A percentile compares a stretch with the other conserved stretches of the same genome.
These are phyloP conservation scores for Pelargonium fulgidum DNA, from an alignment of 441 rosid species.

Conservation along the genomic window DNA sequence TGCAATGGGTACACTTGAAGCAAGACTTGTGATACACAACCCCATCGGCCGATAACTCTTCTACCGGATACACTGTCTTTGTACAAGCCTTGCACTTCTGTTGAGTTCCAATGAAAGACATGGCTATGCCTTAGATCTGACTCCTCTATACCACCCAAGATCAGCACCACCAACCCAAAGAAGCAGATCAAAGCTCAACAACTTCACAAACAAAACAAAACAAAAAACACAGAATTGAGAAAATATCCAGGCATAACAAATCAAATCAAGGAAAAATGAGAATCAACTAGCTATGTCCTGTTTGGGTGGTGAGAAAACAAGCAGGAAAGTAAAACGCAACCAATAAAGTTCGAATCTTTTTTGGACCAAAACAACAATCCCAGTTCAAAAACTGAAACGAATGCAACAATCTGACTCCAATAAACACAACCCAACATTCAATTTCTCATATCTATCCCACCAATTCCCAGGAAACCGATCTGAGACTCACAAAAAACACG, in stretches of 20 bases:
- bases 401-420: not conserved
- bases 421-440: not conserved
- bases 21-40: constrained; percentile 80
- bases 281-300: not conserved
- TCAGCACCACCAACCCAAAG: not conserved
- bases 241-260: not conserved
- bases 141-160: constrained; percentile 15
- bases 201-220: not conserved
- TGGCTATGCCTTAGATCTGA: constrained; percentile 32
- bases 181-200: not conserved
- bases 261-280: not conserved
- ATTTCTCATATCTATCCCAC: not conserved
- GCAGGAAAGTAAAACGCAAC: not conserved
- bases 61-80: constrained; percentile 91
- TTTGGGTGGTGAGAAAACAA: not conserved
- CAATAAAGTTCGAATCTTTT: not conserved
- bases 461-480: constrained; percentile 3
- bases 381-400: not conserved
- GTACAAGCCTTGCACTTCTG: constrained; percentile 92
- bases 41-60: constrained; percentile 86
- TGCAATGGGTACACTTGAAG: constrained; percentile 92
- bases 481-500: not conserved
- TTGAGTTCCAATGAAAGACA: constrained; percentile 89
- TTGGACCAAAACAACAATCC: not conserved
- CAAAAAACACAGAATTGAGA: not conserved